Conservation (phyloP, 2,329 filamentous ascomycete species). For the Calycina herbarum region DNA sequence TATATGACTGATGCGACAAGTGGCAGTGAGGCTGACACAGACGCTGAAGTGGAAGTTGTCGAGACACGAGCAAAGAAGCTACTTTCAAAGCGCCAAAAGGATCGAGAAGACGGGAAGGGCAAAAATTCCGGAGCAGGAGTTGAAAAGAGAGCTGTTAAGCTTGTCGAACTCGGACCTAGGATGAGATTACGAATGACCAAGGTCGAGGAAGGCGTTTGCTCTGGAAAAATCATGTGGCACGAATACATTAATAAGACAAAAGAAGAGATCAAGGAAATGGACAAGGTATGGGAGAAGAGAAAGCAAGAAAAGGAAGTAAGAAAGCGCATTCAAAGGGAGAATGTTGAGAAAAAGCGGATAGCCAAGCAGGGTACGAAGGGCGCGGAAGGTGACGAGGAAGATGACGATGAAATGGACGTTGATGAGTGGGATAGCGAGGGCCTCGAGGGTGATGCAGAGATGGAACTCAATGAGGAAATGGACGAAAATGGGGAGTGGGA, state of each 20-base stretch:
- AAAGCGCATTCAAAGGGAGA: constrained; percentile 80
- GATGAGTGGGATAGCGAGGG: constrained; percentile 43
- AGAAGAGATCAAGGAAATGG: constrained; percentile 74
- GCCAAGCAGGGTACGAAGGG: constrained; percentile 49
- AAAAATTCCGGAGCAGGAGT: constrained; percentile 40
- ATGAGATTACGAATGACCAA: constrained; percentile 89
- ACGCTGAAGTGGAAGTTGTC: constrained; percentile 88
- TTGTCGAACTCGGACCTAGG: constrained; percentile 88
- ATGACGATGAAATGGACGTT: constrained; percentile 49
- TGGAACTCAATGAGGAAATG: constrained; percentile 38
- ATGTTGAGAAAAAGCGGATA: constrained; percentile 82
- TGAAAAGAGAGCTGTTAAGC: constrained; percentile 84
- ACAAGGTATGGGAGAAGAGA: constrained; percentile 78
- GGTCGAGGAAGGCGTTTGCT: constrained; percentile 90
- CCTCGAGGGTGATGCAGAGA: constrained; percentile 37
- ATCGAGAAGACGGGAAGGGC: constrained; percentile 47
- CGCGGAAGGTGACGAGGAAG: constrained; percentile 53
- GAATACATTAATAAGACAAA: constrained; percentile 86
- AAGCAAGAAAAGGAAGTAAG: constrained; percentile 79
- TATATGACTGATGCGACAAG: constrained; percentile 85
- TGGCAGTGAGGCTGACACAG: constrained; percentile 89
- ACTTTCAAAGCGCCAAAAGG: constrained; percentile 47
- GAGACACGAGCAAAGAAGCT: constrained; percentile 65
- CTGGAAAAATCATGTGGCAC: constrained; percentile 95
- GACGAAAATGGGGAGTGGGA: constrained; percentile 38